Evolutionary conservation across 352 stramenopile genomes (phyloP).

Genomic region (Saprolegnia parasitica): DNA sequence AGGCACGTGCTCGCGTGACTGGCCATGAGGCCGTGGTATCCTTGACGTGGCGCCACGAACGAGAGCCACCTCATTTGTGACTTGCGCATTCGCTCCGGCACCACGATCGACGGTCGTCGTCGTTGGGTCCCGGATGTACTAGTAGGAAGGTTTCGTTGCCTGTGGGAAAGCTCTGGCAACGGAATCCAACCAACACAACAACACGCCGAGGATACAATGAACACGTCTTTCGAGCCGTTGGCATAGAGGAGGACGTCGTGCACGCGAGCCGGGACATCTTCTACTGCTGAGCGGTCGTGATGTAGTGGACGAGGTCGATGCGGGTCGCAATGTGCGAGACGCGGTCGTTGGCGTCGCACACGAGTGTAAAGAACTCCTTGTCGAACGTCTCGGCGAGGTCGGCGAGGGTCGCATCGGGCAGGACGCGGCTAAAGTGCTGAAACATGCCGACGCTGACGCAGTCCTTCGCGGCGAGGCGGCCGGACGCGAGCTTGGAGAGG

Average conservation of each 20-base stretch:
- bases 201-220: neutral
- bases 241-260: too few species aligned
- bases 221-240: too few species aligned
- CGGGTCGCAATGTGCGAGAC: slow-evolving; percentile 91
- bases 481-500: slow-evolving; percentile 83
- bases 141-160: too few species aligned
- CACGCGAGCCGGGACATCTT: too few species aligned
- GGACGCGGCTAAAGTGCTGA: slow-evolving; percentile 91
- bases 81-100: neutral
- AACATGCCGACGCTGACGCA: slow-evolving; percentile 88
- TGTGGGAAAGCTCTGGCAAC: too few species aligned
- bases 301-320: slow-evolving; percentile 96
- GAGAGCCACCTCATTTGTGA: neutral
- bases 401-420: slow-evolving; percentile 75
- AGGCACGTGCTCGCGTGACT: neutral
- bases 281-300: slow-evolving; percentile 42
- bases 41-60: neutral
- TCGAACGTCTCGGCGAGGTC: slow-evolving; percentile 93
- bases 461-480: slow-evolving; percentile 75
- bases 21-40: neutral
- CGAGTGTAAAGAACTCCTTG: slow-evolving; percentile 93
- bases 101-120: too few species aligned
- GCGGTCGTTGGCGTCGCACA: slow-evolving; percentile 67
- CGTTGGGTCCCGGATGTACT: too few species aligned
- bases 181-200: neutral